Evolutionary conservation across 2,329 filamentous ascomycete species (phyloP), one percentile per base, ranked within the genome.

Genomic region (Neonectria hederae): DNA sequence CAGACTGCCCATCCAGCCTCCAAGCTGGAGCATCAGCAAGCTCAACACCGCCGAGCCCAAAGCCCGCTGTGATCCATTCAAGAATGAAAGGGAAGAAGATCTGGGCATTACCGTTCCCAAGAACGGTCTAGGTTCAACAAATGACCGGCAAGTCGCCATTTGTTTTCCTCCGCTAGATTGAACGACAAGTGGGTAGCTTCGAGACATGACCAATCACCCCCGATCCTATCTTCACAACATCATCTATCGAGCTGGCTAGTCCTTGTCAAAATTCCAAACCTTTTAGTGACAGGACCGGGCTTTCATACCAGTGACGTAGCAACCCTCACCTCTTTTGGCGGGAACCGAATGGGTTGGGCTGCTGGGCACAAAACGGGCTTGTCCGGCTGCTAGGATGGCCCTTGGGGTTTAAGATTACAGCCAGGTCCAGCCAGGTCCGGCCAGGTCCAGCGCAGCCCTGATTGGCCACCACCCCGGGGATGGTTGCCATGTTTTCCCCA

Each of bases 401-500:
- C 61, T 55, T 51, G 55, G 24, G 19, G 8, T 40, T 26, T 63
- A 63, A 63, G 43, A 63, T 63, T 63, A 9, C 55, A 22, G 24
- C 43, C 51, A 28, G 30, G 55, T 42, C 54, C 55, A 21, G 26
- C 22, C n/a, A n/a, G n/a, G n/a, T n/a, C n/a, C n/a, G n/a, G 24
- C 43, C 51, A 28, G 30, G 55, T 42, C 54, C 55, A 21, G 26
- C 22, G 55, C 11, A 5, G 22, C 28, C 35, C 13, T 43, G 48
- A 63, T 52, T 63, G 61, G 61, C 43, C 35, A 10, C 22, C 4
- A 13, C 49, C 61, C 61, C 51, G 54, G 61, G 32, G 13, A 46
- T 59, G 48, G 43, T 55, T 52, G 51, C 43, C 17, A 77, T 65
- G 26, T 73, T 70, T 35, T 14, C 74, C 68, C 55, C 72, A 72